Base-by-base conservation (phyloP, 176 grass and related monocot genomes). In the Bromus sterilis region DNA sequence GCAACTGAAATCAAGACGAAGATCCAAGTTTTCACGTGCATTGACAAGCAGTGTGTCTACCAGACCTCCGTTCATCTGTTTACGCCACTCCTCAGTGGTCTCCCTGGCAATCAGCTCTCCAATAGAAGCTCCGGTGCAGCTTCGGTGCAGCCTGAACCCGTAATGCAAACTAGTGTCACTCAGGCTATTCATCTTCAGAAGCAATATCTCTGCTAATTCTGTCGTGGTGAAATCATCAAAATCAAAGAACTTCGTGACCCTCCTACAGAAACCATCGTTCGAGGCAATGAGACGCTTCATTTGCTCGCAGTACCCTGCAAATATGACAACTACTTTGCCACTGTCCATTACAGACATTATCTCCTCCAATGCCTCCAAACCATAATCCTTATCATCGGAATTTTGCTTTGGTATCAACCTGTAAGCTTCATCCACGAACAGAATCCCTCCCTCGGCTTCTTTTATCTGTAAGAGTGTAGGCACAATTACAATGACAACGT, bases 271-370 rank as follows among this genome's bases (percentile, higher is more conserved):
- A 30, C 93, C 96, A 49, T 99, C 93, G 11, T 99, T 99, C 1
- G 96, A 94, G 28, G 87, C 15, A 9, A 99, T 99, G 71, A 99
- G 85, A 33, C 89, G 96, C 79, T 93, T 95, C 96, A 99, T 99
- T 42, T 89, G 96, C 71, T 99, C 85, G 15, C 75, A 91, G 80
- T 99, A 99, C 32, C 96, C 96, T 34, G 93, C 93, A 86, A 99
- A 99, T 86, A 99, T 83, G 51, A 99, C 86, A 31, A 93, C 89
- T 33, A 99, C 65, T 79, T 95, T 99, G 29, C 89, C 91, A 80
- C 83, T 87, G 74, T 99, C 96, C 96, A 99, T 99, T 35, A 99
- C 86, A 18, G 93, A 95, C 93, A 99, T 99, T 63, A 99, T 99
- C 82, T 99, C 96, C 89, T 99, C 96, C 80, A 99, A 71, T 48